A percentile compares a stretch with the other conserved stretches of the same genome.
These are phyloP conservation scores for Acer yangbiense DNA, from an alignment of 345 rosid species.

Conservation along the genomic window DNA sequence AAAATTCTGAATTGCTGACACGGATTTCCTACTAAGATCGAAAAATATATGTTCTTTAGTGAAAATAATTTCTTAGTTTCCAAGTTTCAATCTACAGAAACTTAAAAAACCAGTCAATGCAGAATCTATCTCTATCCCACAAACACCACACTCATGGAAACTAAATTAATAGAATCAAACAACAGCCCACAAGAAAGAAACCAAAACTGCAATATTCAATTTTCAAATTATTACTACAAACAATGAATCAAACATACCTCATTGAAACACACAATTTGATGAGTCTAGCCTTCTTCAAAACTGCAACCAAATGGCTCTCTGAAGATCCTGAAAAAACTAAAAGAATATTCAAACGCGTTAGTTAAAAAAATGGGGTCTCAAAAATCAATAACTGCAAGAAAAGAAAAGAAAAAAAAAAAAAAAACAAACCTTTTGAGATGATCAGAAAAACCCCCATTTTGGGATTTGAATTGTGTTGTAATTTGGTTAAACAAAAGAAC, in stretches of 20 bases:
- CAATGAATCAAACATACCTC: not conserved
- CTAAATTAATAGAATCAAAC: not conserved
- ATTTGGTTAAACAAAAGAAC: not conserved
- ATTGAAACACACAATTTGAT: not conserved
- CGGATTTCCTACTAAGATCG: not conserved
- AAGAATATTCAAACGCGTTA: too few species aligned
- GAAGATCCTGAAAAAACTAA: not conserved
- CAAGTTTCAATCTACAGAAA: not conserved
- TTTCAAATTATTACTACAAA: not conserved
- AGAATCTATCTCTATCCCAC: not conserved
- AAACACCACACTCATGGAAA: not conserved
- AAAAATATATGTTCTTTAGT: too few species aligned
- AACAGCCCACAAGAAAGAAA: not conserved
- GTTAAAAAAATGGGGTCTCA: too few species aligned
- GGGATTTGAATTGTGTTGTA: not conserved
- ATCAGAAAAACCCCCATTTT: not conserved
- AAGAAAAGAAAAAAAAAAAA: not conserved
- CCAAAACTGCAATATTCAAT: too few species aligned
- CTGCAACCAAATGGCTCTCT: slow-evolving; percentile 11
- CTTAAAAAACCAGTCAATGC: not conserved
- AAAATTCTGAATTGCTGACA: not conserved
- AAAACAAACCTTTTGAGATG: not conserved
- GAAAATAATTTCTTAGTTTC: too few species aligned
- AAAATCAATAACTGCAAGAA: too few species aligned
- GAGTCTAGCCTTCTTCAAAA: not conserved